phyloP scores from a whole-genome alignment of 1,284 basidiomycete species.

The Trametes hirsuta region DNA sequence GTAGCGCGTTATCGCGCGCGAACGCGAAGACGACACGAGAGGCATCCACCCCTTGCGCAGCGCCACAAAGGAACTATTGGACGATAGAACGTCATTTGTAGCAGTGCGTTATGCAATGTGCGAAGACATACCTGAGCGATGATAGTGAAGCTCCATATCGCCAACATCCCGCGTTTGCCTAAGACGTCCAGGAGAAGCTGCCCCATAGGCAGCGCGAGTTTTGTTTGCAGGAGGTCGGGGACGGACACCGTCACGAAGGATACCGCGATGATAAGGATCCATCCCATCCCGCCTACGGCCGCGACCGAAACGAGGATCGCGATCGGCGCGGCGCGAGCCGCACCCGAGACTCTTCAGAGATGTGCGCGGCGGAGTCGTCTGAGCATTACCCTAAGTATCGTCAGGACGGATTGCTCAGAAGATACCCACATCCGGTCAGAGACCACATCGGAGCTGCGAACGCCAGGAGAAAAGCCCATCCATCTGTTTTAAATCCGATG shows the following conservation, averaged over 20 bases:
- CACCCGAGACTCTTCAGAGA: slow-evolving; percentile 70
- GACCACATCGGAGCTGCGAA: slow-evolving; percentile 82
- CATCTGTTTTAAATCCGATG: slow-evolving; percentile 43
- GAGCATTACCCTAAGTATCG: background rate
- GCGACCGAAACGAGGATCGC: slow-evolving; percentile 71
- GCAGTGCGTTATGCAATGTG: background rate
- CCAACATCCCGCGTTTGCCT: slow-evolving; percentile 70
- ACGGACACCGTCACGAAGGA: slow-evolving; percentile 66
- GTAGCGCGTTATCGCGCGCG: slow-evolving; percentile 71
- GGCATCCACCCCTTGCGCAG: slow-evolving; percentile 73
- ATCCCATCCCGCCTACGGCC: slow-evolving; percentile 59
- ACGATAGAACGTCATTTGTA: no score
- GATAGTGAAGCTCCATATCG: slow-evolving; percentile 71
- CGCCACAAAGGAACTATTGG: slow-evolving; percentile 65
- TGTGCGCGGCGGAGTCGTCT: slow-evolving; percentile 77
- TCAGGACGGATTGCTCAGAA: no score
- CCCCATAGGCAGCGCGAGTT: slow-evolving; percentile 67
- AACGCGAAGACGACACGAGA: slow-evolving; percentile 77
- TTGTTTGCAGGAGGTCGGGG: slow-evolving; percentile 47
- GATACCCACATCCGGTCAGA: slow-evolving; percentile 64
- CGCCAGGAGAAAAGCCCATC: slow-evolving; percentile 73
- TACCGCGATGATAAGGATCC: slow-evolving; percentile 61
- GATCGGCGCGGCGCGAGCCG: slow-evolving; percentile 68
- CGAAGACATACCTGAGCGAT: slow-evolving; percentile 57
- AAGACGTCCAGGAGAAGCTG: slow-evolving; percentile 67